phyloP scores from a whole-genome alignment of 2,329 filamentous ascomycete genomes.

The Ophiostoma sp. region DNA sequence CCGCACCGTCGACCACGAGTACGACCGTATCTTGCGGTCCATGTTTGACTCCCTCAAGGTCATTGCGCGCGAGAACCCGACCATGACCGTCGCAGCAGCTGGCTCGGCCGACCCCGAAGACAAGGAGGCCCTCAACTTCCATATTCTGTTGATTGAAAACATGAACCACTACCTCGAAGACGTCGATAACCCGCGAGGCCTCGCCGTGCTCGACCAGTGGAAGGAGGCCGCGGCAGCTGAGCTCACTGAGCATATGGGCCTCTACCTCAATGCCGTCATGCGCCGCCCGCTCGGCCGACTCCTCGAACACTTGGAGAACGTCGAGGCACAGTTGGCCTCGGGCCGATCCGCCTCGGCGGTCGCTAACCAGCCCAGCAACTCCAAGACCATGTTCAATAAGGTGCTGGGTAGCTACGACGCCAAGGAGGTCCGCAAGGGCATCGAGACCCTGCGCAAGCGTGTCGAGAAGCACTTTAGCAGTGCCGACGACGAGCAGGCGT shows the following conservation, averaged over 20 bases:
- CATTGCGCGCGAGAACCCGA: slow-evolving; percentile 73
- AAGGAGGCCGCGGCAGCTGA: slow-evolving; percentile 74
- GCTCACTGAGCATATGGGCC: slow-evolving; percentile 79
- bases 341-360: slow-evolving; percentile 64
- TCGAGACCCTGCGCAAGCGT: slow-evolving; percentile 83
- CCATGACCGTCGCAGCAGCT: slow-evolving; percentile 28
- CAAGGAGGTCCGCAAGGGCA: slow-evolving; percentile 85
- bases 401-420: slow-evolving; percentile 75
- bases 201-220: slow-evolving; percentile 81
- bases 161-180: slow-evolving; percentile 98
- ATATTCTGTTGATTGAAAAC: slow-evolving; percentile 96
- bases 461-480: slow-evolving; percentile 98
- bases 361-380: slow-evolving; percentile 78
- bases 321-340: slow-evolving; percentile 68
- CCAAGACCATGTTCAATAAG: slow-evolving; percentile 81
- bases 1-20: slow-evolving; percentile 79
- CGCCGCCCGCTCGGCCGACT: slow-evolving; percentile 85
- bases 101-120: slow-evolving; percentile 68
- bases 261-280: slow-evolving; percentile 87
- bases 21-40: slow-evolving; percentile 82
- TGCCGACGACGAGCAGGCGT: slow-evolving; percentile 53
- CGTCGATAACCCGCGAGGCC: slow-evolving; percentile 68
- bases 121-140: slow-evolving; percentile 95
- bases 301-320: slow-evolving; percentile 86
- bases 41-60: slow-evolving; percentile 98